phyloP scores from a whole-genome alignment of 2,329 filamentous ascomycete species.

The Trichoderma atrobrunneum region DNA sequence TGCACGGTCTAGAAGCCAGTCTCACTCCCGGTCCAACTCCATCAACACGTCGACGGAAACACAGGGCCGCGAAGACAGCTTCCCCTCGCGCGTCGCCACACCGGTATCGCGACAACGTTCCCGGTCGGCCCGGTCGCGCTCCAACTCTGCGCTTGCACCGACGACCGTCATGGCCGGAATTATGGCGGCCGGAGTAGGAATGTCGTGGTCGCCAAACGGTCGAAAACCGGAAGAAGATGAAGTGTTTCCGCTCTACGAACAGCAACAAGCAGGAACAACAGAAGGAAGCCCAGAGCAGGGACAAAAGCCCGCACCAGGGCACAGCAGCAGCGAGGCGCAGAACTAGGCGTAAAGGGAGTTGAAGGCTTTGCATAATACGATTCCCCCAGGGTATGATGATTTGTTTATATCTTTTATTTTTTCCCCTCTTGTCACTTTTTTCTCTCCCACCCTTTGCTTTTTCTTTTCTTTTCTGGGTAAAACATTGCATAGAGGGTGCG shows the following conservation, averaged over 20 bases:
- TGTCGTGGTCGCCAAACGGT: slow-evolving; percentile 70
- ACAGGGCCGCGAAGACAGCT: slow-evolving; percentile 57
- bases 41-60: slow-evolving; percentile 56
- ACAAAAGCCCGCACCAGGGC: slow-evolving; percentile 13
- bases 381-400: slow-evolving; percentile 16
- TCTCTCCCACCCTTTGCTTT: background rate
- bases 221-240: slow-evolving; percentile 35
- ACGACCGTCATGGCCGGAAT: slow-evolving; percentile 82
- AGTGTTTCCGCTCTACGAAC: slow-evolving; percentile 10
- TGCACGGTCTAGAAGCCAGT: slow-evolving; percentile 60
- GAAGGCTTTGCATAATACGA: slow-evolving; percentile 22
- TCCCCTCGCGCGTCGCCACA: slow-evolving; percentile 49
- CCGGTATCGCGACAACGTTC: slow-evolving; percentile 64
- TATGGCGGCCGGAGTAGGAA: slow-evolving; percentile 71
- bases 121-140: slow-evolving; percentile 62
- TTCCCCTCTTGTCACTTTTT: slow-evolving; percentile 1
- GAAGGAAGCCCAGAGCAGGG: slow-evolving; percentile 23
- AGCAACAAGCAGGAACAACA: slow-evolving; percentile 9
- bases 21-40: slow-evolving; percentile 62
- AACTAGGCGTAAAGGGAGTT: slow-evolving; percentile 28
- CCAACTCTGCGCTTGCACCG: slow-evolving; percentile 69
- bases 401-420: slow-evolving; percentile 15
- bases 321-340: slow-evolving; percentile 25
- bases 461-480: slow-evolving; percentile 9
- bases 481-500: slow-evolving; percentile 7